These are phyloP conservation scores for Heterococcus sp. DNA, from an alignment of 108 stramenopile genomes.

Conservation along the genomic window DNA sequence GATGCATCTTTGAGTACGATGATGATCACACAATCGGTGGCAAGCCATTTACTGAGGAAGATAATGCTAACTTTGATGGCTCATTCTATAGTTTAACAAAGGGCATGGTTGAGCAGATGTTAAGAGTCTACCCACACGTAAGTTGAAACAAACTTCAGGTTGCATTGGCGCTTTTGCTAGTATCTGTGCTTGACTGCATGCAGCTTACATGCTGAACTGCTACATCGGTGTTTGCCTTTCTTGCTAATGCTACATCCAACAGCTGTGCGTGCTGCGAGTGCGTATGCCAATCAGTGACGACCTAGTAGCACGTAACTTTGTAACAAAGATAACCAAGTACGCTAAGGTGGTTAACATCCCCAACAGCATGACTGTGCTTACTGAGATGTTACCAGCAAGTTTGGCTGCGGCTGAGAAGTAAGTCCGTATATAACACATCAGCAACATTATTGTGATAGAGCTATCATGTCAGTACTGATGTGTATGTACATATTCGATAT, in stretches of 20 bases:
- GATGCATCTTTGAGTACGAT: constrained; percentile 99
- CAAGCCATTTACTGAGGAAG: constrained; percentile 93
- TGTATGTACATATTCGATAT: not conserved
- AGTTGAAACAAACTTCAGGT: no score
- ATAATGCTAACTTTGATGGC: constrained; percentile 89
- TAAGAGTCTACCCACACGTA: not conserved
- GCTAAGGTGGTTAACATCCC: constrained; percentile 40
- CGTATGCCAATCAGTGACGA: constrained; percentile 99
- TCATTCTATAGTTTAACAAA: constrained; percentile 98
- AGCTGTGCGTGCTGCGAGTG: constrained; percentile 85
- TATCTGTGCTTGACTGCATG: no score
- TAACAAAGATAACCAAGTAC: constrained; percentile 96
- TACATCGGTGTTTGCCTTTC: no score
- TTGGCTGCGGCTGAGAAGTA: constrained; percentile 82
- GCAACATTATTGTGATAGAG: not conserved
- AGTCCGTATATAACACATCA: no score
- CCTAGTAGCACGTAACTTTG: constrained; percentile 89
- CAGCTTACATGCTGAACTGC: no score
- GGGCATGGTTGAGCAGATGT: constrained; percentile 79
- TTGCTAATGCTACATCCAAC: no score
- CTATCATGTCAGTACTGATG: not conserved
- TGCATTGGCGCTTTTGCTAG: no score
- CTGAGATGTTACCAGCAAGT: constrained; percentile 92
- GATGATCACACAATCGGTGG: constrained; percentile 80
- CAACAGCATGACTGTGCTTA: constrained; percentile 83